phyloP scores from a whole-genome alignment of 23 red algal species.

The Porphyridium purpureum region DNA sequence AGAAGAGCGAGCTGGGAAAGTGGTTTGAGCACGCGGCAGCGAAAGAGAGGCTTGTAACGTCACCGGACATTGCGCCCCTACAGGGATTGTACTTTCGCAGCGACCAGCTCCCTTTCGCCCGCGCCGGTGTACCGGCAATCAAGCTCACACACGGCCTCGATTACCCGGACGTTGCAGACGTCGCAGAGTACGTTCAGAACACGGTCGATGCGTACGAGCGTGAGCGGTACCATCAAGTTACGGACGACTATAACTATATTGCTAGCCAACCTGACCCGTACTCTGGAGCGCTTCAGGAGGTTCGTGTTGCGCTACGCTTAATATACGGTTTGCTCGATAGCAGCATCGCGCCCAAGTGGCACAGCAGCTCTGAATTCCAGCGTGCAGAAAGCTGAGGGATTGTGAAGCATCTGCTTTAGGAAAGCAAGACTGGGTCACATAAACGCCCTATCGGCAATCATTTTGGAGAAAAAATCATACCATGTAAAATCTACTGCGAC shows the following conservation, averaged over 20 bases:
- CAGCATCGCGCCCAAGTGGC: neutral
- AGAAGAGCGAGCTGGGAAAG: neutral
- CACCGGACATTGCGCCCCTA: neutral
- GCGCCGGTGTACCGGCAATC: neutral
- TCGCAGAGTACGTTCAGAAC: neutral
- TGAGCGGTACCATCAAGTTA: neutral
- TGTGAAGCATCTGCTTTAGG: too few species aligned
- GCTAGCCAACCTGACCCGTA: neutral
- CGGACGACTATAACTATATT: neutral
- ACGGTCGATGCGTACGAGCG: neutral
- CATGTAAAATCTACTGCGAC: too few species aligned
- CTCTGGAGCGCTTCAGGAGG: neutral
- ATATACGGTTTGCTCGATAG: neutral
- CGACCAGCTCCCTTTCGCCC: neutral
- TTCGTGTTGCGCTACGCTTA: neutral
- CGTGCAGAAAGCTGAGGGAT: too few species aligned
- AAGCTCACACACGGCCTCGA: neutral
- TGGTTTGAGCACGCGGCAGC: neutral
- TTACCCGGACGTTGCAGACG: neutral
- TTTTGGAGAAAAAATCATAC: too few species aligned
- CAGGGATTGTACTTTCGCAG: neutral
- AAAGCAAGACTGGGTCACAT: too few species aligned
- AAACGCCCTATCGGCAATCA: too few species aligned
- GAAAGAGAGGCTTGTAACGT: neutral
- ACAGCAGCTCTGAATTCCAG: too few species aligned